Base-by-base conservation (phyloP, 495 filamentous ascomycete species). In the Penicillium maclennaniae region DNA sequence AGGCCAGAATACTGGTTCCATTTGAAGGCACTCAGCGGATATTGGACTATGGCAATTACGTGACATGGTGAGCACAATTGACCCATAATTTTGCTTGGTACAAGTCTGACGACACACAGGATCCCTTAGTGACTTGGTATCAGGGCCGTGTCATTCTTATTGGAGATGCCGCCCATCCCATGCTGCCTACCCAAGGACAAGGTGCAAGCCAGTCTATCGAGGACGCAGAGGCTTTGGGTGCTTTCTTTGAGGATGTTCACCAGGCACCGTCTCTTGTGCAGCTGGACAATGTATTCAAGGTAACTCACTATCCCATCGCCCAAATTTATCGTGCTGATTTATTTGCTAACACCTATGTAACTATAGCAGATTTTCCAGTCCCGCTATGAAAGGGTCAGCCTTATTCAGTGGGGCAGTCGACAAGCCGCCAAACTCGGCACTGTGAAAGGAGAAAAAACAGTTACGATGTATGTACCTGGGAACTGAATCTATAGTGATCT, bases 111-210 rank as follows among this genome's bases (percentile, higher is more conserved):
- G 19, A n/a, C 40, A 16, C 5, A 9, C 8, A 61, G 45, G 66
- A 74, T 31, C 70, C 72, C 0, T 58, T 78, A 3, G 51, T 53
- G 10, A 66, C 46, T 1, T 78, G 72, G 72, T 45, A 56, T 43
- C 43, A 44, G 15, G 74, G 69, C 8, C 66, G 70, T 4, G 61
- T 67, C 4, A 72, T 77, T 27, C 61, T 77, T 16, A 70, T 76
- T 39, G 74, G 73, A 1, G 74, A 77, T 44, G 72, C 74, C 0
- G 73, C 74, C 1, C 74, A 78, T 48, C 68, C 72, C 2, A 73
- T 78, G 72, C 57, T 67, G 4, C 73, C 73, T 2, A 56, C 66
- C 25, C 69, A 74, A 41, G 72, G 70, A 0, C 70, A 76, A 42
- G 73, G 74, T 0, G 67, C 69, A 19, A 74, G 64, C 31, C 54